Evolutionary conservation across 139 green algal species (phyloP).

Genomic region (Zygnema circumcarinatum): DNA sequence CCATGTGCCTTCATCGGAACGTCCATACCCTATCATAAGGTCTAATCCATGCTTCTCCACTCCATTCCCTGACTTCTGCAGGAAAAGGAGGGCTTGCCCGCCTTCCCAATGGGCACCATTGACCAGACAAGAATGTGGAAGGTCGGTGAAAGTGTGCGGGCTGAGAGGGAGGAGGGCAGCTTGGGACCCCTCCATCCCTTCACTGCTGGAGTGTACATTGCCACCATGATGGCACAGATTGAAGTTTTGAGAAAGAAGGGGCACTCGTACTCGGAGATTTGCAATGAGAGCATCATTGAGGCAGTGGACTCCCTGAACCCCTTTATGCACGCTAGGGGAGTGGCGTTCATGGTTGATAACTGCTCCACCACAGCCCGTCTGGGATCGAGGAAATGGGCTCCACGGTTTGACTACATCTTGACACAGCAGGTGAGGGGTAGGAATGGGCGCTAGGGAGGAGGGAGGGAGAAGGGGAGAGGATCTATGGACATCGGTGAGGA

Average conservation of each 20-base stretch:
- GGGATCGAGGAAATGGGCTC: slow-evolving; percentile 96
- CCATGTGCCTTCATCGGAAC: too few species aligned
- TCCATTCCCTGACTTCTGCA: slow-evolving; percentile 27
- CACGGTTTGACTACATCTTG: slow-evolving; percentile 98
- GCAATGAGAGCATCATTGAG: slow-evolving; percentile 99
- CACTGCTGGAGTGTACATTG: slow-evolving; percentile 96
- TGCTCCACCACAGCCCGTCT: slow-evolving; percentile 99
- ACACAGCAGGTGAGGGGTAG: slow-evolving; percentile 76
- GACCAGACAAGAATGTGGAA: slow-evolving; percentile 98
- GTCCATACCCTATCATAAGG: too few species aligned
- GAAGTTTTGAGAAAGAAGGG: slow-evolving; percentile 90
- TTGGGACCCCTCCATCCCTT: slow-evolving; percentile 96
- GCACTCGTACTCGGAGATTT: slow-evolving; percentile 98
- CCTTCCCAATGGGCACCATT: slow-evolving; percentile 99
- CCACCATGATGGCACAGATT: slow-evolving; percentile 95
- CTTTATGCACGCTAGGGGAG: slow-evolving; percentile 98
- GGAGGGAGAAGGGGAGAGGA: too few species aligned
- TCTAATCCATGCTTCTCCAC: too few species aligned
- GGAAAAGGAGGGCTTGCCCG: slow-evolving; percentile 60
- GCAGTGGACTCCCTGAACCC: slow-evolving; percentile 98
- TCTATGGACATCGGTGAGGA: slow-evolving; percentile 72
- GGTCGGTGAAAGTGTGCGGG: slow-evolving; percentile 88
- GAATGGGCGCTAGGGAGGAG: too few species aligned
- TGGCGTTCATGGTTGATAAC: slow-evolving; percentile 99
- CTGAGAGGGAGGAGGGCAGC: slow-evolving; percentile 65